Base-by-base conservation (phyloP, 139 green algal species). In the Chlorella ohadii region DNA sequence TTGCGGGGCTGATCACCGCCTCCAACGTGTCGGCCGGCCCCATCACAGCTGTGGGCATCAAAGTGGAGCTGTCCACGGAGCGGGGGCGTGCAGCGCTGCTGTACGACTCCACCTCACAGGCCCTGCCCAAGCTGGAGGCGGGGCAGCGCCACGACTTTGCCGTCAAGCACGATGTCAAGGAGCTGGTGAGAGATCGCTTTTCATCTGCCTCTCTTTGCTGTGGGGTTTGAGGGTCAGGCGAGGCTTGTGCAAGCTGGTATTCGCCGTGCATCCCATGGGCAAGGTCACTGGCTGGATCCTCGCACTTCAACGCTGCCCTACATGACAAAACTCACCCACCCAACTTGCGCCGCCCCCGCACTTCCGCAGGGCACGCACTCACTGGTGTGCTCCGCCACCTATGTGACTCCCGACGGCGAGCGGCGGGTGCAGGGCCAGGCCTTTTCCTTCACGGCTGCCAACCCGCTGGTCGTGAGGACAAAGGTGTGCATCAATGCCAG, bases 381-480 rank as follows among this genome's bases (percentile, higher is more conserved):
- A 44, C 84, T 94, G 41, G 85, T 88, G 28, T 94, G 90, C 84
- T 88, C 84, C 20, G 81, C 89, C 28, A 55, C 47, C 31, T 94
- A 93, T 73, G 78, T 77, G 5, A 31, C 25, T 34, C 55, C 55
- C 23, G 83, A 88, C 25, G 89, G 86, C 22, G 91, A 93, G 79
- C 89, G 89, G 27, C 90, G 90, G 72, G 87, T 85, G 57, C 83
- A 91, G 47, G 89, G 86, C 1, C 80, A 85, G 70, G 66, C 55
- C 77, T 95, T 92, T 83, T 93, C 91, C 57, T 96, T 96, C 64
- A 51, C 77, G 15, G 89, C 90, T 31, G 47, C 67, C 67, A 96
- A 95, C 84, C 92, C 92, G 15, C 71, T 96, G 38, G 86, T 90
- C 27, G 92, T 96, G 41, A 75, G 89, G 20, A 96, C 92, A 22